Conservation (phyloP, 495 filamentous ascomycete genomes). For the Podospora australis region DNA sequence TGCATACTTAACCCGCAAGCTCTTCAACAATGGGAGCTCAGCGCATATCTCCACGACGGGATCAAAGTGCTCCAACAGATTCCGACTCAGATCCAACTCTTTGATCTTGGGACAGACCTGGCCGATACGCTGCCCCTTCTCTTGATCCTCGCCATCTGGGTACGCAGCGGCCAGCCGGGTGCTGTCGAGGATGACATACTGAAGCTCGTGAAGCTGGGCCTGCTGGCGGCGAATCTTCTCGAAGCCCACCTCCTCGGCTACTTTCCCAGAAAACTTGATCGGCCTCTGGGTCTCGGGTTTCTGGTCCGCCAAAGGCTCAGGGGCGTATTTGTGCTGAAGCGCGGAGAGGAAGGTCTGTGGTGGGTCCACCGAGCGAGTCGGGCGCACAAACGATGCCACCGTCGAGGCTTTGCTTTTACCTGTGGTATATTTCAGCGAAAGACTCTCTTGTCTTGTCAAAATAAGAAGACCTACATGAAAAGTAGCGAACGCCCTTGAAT, state of each 20-base stretch:
- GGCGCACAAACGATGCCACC: constrained; percentile 80
- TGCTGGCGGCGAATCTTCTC: constrained; percentile 82
- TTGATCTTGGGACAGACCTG: constrained; percentile 57
- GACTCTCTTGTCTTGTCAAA: not conserved
- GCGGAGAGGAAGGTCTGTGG: constrained; percentile 71
- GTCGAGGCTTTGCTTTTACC: constrained; percentile 59
- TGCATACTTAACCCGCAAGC: constrained; percentile 64
- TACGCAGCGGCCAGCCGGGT: constrained; percentile 49
- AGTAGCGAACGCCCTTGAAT: constrained; percentile 73
- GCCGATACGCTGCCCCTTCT: constrained; percentile 32
- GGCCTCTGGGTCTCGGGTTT: constrained; percentile 24
- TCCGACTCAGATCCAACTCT: constrained; percentile 82
- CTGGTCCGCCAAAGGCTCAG: constrained; percentile 36
- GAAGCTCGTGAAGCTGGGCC: constrained; percentile 68
- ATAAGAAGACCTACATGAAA: constrained; percentile 55
- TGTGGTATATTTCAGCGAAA: constrained; percentile 21
- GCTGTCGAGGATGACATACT: constrained; percentile 75
- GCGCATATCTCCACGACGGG: constrained; percentile 64
- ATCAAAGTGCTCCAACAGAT: constrained; percentile 61
- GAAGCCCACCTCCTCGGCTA: constrained; percentile 92
- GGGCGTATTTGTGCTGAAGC: constrained; percentile 74
- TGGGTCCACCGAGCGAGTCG: constrained; percentile 60
- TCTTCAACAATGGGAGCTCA: constrained; percentile 54
- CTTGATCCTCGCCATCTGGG: constrained; percentile 23
- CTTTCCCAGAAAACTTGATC: constrained; percentile 72